Evolutionary conservation across 441 rosid species (phyloP), one percentile per base, ranked within the genome.

Genomic region (Metrosideros polymorpha): DNA sequence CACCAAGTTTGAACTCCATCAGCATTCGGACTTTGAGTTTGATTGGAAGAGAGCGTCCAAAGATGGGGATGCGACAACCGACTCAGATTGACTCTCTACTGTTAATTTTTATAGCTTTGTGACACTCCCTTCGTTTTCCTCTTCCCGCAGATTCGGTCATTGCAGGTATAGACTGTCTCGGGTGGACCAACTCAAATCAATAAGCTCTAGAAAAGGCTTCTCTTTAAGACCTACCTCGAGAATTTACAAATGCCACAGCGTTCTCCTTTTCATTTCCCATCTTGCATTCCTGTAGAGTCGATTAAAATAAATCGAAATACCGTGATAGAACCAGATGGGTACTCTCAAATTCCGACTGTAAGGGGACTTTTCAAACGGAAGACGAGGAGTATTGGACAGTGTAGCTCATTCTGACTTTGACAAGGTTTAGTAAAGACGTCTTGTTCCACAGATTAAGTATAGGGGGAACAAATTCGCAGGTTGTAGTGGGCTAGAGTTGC

Each of bases 201-300:
- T 83, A 77, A 90, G 87, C 86, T 79, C 71, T 86, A 17, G 50
- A 88, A 91, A 89, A 88, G 89, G 63, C 63, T 30, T 82, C 56
- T 86, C 93, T 88, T 88, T 88, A 91, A 89, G 89, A 90, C 91
- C 93, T 89, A 87, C 84, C 90, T 91, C 87, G 85, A 90, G 89
- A 91, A 89, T 89, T 89, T 82, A 12, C 39, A 51, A 39, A 9
- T 66, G 77, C n/a, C 10, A 19, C 45, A 19, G n/a, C 4, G 17
- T 35, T 35, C 4, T 10, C 77, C 15, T 49, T 50, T 43, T 50
- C 55, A 1, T 43, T 27, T 50, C 27, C 29, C n/a, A 1, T 18
- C 29, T 82, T 18, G 57, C 25, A 29, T 50, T 51, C 13, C 56
- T 51, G 6, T 18, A 29, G 84, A 29, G 56, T 29, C 25, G 55